Evolutionary conservation across 1,284 basidiomycete species (phyloP), one percentile per base, ranked within the genome.

Genomic region (Sporisorium scitamineum): DNA sequence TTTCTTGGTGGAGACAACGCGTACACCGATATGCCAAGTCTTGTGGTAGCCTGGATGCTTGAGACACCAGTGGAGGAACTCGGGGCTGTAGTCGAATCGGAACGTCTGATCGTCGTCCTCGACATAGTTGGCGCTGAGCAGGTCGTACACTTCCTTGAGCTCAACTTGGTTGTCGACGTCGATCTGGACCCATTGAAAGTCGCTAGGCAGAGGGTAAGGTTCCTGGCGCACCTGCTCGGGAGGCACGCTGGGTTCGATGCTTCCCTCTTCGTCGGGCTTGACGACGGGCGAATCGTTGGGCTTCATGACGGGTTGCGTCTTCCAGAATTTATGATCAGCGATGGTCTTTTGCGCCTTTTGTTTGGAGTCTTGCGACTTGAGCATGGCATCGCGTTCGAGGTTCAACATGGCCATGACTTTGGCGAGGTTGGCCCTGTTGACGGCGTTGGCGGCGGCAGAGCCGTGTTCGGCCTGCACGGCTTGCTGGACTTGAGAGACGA

Each of bases 61-160:
- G 42, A 99, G 88, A 10, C 95, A 95, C 97, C 97, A 99, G 85
- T 92, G 88, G 53, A 99, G 87, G 86, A 99, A 99, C 86, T 97
- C 94, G 6, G 94, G 91, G 47, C 92, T 93, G 84, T 99, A 99
- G 83, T 94, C 91, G 89, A 99, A 98, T 29, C 97, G 91, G 89
- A 99, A 97, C 31, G 93, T 90, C 7, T 95, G 95, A 62, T 95
- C 93, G 79, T 94, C 92, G 85, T 99, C 97, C 86, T 99, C 97
- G 52, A 99, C 95, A 80, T 99, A 99, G 87, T 99, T 94, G 13
- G 91, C 88, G 1, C 94, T 96, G 22, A 99, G 88, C 9, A 99
- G 89, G 70, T 95, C 92, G 82, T 97, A 94, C 11, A 98, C 91
- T 85, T 99, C 97, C 83, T 93, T 92, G 73, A 92, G 90, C 93